Base-by-base conservation (phyloP, 2,329 filamentous ascomycete species). In the Lasiodiplodia hormozganensis region DNA sequence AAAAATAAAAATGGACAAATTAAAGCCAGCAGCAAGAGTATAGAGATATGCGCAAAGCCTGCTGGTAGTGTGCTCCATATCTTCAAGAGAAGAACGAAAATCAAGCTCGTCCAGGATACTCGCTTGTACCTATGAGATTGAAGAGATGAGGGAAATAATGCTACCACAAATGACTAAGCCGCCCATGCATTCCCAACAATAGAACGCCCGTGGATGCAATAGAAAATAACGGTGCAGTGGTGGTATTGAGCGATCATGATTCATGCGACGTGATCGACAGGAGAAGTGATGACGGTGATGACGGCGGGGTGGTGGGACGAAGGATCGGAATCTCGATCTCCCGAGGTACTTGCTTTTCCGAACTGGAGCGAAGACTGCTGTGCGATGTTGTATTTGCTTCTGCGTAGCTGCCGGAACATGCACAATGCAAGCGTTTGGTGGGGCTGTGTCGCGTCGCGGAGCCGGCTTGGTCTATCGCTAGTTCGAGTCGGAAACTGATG, bases 291-390 rank as follows among this genome's bases (percentile, higher is more conserved):
- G 58, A 62, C 58, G 58, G 18, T 23, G 11, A 10, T 16, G 40
- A 62, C 8, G 1, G 58, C 28, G 23, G 40, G 40, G 21, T 62
- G 23, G 58, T 51, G 58, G n/a, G 25, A 43, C 58, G 12, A 47
- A 60, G 57, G 36, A 60, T 60, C 57, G 38, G 21, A 25, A 60
- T 62, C 40, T 62, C 40, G 58, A 62, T 51, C 40, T 8, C 23
- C 38, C 54, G 31, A 23, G 3, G 54, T 21, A 8, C 36, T 36
- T 62, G 23, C 21, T 47, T 11, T 49, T 23, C 57, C 14, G 21
- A 43, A 25, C 18, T n/a, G 21, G 36, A 3, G 40, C 18, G 23
- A 31, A 56, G 11, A n/a, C 28, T 47, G 40, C 8, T 23, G 25
- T 62, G 25, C 58, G 18, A 62, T n/a, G 25, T 34, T 28, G 40